These are phyloP conservation scores for Ustilago shanxiensis DNA, from an alignment of 1,284 basidiomycete species.

Conservation along the genomic window DNA sequence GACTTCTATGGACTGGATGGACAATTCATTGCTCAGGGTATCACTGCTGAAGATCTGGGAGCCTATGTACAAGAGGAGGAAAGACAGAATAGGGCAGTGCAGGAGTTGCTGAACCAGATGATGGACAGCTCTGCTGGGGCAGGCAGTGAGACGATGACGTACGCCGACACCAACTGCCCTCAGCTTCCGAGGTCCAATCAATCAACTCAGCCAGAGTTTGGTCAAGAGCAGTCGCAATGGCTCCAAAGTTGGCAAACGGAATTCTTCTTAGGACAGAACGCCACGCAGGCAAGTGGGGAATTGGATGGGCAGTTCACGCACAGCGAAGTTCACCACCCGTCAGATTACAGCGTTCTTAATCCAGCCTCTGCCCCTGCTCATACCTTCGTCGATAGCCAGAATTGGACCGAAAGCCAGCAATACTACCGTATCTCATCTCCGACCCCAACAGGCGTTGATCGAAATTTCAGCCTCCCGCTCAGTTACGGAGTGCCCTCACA, in stretches of 20 bases:
- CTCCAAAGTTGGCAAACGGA: not conserved
- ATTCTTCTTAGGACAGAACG: not conserved
- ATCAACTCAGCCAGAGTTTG: not conserved
- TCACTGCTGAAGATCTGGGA: not conserved
- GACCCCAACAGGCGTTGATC: not conserved
- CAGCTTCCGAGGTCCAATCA: not conserved
- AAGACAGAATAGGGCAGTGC: constrained; percentile 22
- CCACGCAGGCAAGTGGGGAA: not conserved
- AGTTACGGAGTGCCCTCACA: not conserved
- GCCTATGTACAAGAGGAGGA: constrained; percentile 12
- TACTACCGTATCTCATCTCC: not conserved
- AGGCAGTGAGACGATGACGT: not conserved
- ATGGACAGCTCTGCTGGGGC: not conserved
- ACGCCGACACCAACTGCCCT: not conserved
- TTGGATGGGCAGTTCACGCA: not conserved
- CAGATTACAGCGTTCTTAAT: not conserved
- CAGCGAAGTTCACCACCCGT: not conserved
- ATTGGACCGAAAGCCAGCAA: not conserved
- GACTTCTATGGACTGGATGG: constrained; percentile 26
- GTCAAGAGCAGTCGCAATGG: not conserved
- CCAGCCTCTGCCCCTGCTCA: not conserved
- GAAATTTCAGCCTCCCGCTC: not conserved
- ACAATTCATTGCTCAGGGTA: constrained; percentile 17
- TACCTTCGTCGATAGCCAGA: not conserved
- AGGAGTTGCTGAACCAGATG: constrained; percentile 17